Percentiles rank a stretch among this genome's conserved stretches.
Conservation (phyloP, 2,329 filamentous ascomycete species). For the Hymenoscyphus albidus region DNA sequence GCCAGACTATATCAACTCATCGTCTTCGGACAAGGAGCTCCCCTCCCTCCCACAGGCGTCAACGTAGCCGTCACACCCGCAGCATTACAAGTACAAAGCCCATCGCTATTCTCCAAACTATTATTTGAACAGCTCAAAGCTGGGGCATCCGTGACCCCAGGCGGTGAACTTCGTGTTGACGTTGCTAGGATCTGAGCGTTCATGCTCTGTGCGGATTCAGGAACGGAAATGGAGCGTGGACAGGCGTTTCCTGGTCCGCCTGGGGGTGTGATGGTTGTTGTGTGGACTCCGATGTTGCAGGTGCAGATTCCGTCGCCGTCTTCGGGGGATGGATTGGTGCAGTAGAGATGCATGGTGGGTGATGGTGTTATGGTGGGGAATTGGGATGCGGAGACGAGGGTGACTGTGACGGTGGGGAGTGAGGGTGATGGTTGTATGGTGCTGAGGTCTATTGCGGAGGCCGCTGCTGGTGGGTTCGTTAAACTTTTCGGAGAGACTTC, state of each 20-base stretch:
- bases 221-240: background rate
- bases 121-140: background rate
- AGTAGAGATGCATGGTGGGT: background rate
- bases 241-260: conserved; percentile 2
- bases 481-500: background rate
- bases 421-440: background rate
- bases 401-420: background rate
- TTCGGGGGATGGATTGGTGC: conserved; percentile 1
- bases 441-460: background rate
- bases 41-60: background rate
- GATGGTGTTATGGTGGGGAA: background rate
- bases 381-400: background rate
- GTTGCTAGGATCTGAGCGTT: background rate
- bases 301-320: conserved; percentile 6
- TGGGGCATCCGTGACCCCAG: background rate
- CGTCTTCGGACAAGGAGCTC: background rate
- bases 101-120: background rate
- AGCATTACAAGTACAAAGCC: background rate
- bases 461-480: background rate
- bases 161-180: background rate
- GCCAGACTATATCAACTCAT: background rate
- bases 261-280: conserved; percentile 1
- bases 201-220: background rate
- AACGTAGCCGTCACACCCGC: background rate
- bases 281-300: conserved; percentile 3